A percentile compares a stretch with the other conserved stretches of the same genome.
phyloP scores from a whole-genome alignment of 768 basidiomycete species.

The Brasilioporus rufonigricans region DNA sequence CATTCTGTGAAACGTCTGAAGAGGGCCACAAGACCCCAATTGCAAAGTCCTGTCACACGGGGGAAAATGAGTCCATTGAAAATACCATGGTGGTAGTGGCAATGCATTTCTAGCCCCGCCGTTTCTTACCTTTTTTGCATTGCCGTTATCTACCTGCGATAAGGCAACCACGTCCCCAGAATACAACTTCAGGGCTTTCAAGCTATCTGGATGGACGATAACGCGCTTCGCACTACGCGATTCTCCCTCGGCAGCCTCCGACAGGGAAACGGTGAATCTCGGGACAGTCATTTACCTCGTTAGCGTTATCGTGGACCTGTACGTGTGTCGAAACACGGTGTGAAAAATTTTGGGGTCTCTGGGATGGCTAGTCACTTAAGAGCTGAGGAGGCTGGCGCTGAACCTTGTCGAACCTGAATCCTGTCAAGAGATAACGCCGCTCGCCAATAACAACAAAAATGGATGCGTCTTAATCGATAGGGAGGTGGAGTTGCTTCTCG shows the following conservation, averaged over 20 bases:
- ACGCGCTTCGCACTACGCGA: conserved; percentile 62
- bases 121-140: conserved; percentile 34
- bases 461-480: conserved; percentile 1
- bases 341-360: neutral
- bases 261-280: conserved; percentile 40
- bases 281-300: conserved; percentile 15
- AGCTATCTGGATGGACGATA: conserved; percentile 56
- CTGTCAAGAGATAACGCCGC: conserved; percentile 6
- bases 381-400: neutral
- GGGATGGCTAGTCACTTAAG: neutral
- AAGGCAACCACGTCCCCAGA: conserved; percentile 72
- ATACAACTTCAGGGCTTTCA: conserved; percentile 58
- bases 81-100: conserved; percentile 2
- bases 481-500: neutral
- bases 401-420: neutral
- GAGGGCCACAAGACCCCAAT: conserved; percentile 81
- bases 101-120: conserved; percentile 10
- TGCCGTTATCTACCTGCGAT: conserved; percentile 36
- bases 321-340: neutral
- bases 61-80: conserved; percentile 17
- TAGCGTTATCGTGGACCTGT: conserved; percentile 1
- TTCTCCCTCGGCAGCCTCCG: conserved; percentile 33
- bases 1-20: conserved; percentile 51
- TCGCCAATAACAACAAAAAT: neutral
- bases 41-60: conserved; percentile 49